Percentiles rank a stretch among this genome's conserved stretches.
Evolutionary conservation across 2,329 filamentous ascomycete species (phyloP).

Genomic region (Phyllosticta citriasiana): DNA sequence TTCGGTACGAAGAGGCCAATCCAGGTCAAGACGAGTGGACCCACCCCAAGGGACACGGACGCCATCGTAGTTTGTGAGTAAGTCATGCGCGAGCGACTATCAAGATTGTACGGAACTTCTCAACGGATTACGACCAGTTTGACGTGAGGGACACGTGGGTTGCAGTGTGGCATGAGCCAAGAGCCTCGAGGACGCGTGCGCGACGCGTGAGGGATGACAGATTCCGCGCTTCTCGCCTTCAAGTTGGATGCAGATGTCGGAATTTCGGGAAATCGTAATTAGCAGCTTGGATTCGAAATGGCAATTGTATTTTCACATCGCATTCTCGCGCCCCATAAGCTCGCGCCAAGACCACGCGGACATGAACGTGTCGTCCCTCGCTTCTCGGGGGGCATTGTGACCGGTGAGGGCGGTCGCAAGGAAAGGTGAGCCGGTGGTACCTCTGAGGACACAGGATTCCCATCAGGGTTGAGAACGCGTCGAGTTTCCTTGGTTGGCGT

Average conservation of each 20-base stretch:
- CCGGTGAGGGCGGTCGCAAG: neutral
- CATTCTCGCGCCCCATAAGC: neutral
- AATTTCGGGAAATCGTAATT: neutral
- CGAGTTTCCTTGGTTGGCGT: neutral
- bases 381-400: neutral
- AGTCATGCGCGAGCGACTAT: neutral
- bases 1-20: slow-evolving; percentile 28
- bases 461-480: neutral
- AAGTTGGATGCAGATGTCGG: neutral
- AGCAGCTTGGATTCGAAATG: neutral
- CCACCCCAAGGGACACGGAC: neutral
- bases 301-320: neutral
- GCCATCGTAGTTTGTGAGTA: neutral
- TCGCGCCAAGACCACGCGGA: neutral
- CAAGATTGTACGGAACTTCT: neutral
- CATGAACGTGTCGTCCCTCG: neutral
- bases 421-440: neutral
- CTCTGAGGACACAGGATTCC: neutral
- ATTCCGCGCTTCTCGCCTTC: neutral
- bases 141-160: neutral
- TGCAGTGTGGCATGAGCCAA: neutral
- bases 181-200: neutral
- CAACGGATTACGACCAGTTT: neutral
- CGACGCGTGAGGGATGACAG: neutral
- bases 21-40: slow-evolving; percentile 22